A percentile compares a stretch with the other conserved stretches of the same genome.
Evolutionary conservation across 305 asterid species (phyloP).

Genomic region (Solanum aculeatissimum): DNA sequence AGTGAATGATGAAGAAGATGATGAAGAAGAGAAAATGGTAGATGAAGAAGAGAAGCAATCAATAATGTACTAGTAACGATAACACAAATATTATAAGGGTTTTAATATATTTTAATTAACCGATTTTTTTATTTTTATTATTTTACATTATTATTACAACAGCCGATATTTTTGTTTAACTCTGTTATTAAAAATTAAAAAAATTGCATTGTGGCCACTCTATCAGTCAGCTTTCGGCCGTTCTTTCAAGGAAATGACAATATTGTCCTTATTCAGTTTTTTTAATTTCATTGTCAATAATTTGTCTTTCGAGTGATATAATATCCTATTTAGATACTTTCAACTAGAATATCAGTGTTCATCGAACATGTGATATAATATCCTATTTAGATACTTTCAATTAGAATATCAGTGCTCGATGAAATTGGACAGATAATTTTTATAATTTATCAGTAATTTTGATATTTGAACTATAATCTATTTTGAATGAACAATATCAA

Average conservation of each 20-base stretch:
- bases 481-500: too few species aligned
- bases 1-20: background rate
- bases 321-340: too few species aligned
- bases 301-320: too few species aligned
- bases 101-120: background rate
- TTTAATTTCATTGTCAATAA: too few species aligned
- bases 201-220: background rate
- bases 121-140: background rate
- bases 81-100: background rate
- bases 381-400: too few species aligned
- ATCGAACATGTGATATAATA: too few species aligned
- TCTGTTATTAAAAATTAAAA: background rate
- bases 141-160: background rate
- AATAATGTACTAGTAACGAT: background rate
- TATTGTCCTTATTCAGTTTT: background rate
- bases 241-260: background rate
- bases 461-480: too few species aligned
- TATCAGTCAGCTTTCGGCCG: background rate
- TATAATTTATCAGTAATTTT: too few species aligned
- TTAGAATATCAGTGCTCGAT: background rate
- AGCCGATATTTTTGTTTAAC: background rate
- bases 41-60: conserved; percentile 10
- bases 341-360: background rate
- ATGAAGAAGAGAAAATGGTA: background rate
- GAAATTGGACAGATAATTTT: too few species aligned